Conservation (phyloP, 345 rosid genomes). For the Rhizophora apiculata region DNA sequence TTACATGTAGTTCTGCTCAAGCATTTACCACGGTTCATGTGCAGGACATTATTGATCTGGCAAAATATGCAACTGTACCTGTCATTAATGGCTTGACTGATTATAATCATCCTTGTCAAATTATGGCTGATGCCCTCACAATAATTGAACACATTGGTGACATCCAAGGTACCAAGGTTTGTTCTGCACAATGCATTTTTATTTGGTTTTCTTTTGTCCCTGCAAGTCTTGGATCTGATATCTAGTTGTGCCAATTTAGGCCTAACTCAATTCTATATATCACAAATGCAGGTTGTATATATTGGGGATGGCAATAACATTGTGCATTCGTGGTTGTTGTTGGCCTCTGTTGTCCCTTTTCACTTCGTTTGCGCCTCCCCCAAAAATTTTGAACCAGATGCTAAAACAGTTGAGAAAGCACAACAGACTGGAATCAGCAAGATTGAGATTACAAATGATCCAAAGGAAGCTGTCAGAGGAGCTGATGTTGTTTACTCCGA, state of each 20-base stretch:
- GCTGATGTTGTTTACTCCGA: conserved; percentile 99
- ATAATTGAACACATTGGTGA: conserved; percentile 85
- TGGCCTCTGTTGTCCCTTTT: conserved; percentile 91
- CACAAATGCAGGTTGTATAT: conserved; percentile 72
- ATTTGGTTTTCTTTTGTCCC: conserved; percentile 1
- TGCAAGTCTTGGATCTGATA: neutral
- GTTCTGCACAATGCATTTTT: conserved; percentile 9
- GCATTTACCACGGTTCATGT: conserved; percentile 18
- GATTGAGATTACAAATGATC: conserved; percentile 83
- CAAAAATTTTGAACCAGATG: conserved; percentile 84
- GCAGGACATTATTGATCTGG: conserved; percentile 90
- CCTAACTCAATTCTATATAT: conserved; percentile 4
- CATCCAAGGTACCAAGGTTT: conserved; percentile 89
- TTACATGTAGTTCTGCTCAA: neutral
- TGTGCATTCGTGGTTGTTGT: conserved; percentile 89
- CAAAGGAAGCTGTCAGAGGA: conserved; percentile 78
- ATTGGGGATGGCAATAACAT: conserved; percentile 96
- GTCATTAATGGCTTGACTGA: conserved; percentile 91
- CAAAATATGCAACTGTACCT: conserved; percentile 77
- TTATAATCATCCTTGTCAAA: conserved; percentile 94
- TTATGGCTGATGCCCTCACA: conserved; percentile 98
- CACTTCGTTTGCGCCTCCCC: conserved; percentile 96
- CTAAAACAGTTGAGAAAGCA: conserved; percentile 69
- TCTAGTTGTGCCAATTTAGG: neutral
- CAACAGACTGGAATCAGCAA: conserved; percentile 72